Evolutionary conservation across 257 asterid genomes (phyloP), one percentile per base, ranked within the genome.

Genomic region (Nemophila menziesii): DNA sequence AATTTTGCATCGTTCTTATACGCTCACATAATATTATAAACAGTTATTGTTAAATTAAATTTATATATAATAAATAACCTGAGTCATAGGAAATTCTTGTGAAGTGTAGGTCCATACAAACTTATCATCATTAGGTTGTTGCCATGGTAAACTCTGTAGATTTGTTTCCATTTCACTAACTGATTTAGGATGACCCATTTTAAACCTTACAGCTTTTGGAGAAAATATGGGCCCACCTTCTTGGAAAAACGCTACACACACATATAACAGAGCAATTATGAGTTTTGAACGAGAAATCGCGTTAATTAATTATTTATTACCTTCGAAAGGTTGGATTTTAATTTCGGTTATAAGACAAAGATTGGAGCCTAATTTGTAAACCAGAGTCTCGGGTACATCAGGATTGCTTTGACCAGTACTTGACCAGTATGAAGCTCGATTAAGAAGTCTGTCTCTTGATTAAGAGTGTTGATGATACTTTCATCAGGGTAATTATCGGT

Each of bases 81-180:
- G 93, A 44, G 16, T 44, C 94, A 90, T 81, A 5, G 79, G 58
- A 58, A 68, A 85, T 46, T 59, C 72, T 33, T 72, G 78, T 19
- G 98, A 85, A 23, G 81, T 69, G 58, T 79, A 90, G 7, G 92
- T 76, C 99, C 99, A 90, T 12, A 37, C 55, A 54, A 90, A 78
- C 63, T 58, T 72, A 70, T 85, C 87, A 39, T 85, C 92, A 48
- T 75, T 78, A 33, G 72, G 60, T 46, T 64, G 68, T 19, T 60
- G 56, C 56, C 52, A 20, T 16, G 89, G 80, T 47, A 67, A 39
- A 19, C 29, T 10, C 11, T 20, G 33, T 58, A 58, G 59, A 44
- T 55, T 66, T 24, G 19, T 22, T 22, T 56, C 69, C 3, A 66
- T 51, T 45, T 61, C 79, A 0, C 9, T 47, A 3, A 46, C 40